Conservation (phyloP, 345 rosid genomes). For the Dipteronia dyeriana region DNA sequence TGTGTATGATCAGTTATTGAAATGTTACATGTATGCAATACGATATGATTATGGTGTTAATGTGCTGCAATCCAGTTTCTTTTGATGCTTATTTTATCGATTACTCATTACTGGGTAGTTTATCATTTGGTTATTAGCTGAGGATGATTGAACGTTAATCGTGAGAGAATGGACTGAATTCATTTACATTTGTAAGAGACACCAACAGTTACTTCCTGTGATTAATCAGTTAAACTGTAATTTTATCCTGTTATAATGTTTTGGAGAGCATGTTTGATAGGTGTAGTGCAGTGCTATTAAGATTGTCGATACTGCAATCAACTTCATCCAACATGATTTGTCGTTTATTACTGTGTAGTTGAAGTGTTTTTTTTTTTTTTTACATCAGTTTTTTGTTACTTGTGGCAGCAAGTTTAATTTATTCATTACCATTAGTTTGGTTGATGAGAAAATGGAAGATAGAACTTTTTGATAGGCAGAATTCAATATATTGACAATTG, state of each 20-base stretch:
- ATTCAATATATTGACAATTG: background rate
- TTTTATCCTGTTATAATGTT: background rate
- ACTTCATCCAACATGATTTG: background rate
- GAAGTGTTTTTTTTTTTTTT: background rate
- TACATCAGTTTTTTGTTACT: background rate
- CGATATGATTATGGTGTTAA: background rate
- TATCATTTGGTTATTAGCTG: background rate
- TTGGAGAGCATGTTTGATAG: background rate
- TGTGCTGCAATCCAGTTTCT: background rate
- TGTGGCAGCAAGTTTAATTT: background rate
- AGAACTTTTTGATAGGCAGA: background rate
- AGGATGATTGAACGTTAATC: background rate
- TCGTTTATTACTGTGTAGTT: background rate
- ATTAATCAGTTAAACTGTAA: background rate
- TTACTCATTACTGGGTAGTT: background rate
- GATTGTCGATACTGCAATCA: too few species aligned
- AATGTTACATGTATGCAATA: background rate
- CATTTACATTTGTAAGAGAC: too few species aligned
- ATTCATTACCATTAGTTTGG: conserved; percentile 4
- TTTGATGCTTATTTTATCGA: background rate
- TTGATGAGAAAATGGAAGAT: conserved; percentile 8
- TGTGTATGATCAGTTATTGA: background rate
- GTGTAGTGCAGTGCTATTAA: too few species aligned
- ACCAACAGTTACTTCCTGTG: too few species aligned
- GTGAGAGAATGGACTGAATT: background rate